Percentiles rank a stretch among this genome's conserved stretches.
Evolutionary conservation across 2,329 filamentous ascomycete species (phyloP).

Genomic region (Stachybotrys chartarum): DNA sequence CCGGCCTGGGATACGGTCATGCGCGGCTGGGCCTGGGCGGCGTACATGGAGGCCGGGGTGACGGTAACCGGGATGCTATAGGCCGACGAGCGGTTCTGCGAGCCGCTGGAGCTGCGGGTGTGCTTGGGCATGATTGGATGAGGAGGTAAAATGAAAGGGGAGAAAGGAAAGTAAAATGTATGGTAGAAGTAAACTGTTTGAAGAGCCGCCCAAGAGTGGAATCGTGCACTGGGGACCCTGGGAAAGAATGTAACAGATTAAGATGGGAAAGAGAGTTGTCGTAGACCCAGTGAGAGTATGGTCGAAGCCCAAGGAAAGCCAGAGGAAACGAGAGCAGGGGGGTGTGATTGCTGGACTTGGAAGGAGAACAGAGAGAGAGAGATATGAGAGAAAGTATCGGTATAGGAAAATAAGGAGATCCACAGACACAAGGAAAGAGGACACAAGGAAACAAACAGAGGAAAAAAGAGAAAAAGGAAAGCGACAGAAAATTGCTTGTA

Average conservation of each 20-base stretch:
- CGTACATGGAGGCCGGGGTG: constrained; percentile 32
- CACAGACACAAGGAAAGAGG: constrained; percentile 14
- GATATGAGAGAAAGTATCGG: constrained; percentile 6
- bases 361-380: constrained; percentile 6
- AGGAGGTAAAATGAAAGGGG: too few relatives aligned
- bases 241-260: constrained; percentile 9
- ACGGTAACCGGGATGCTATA: constrained; percentile 29
- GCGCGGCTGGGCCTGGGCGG: constrained; percentile 30
- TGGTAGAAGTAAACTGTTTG: constrained; percentile 7
- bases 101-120: constrained; percentile 29
- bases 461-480: constrained; percentile 14
- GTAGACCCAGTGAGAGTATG: too few relatives aligned
- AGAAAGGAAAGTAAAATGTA: constrained; percentile 4
- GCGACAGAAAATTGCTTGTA: constrained; percentile 7
- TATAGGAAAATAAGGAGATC: constrained; percentile 11
- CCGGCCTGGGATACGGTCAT: constrained; percentile 28
- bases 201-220: constrained; percentile 5
- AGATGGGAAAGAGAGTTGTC: too few relatives aligned
- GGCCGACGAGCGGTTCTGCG: constrained; percentile 22
- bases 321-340: too few relatives aligned
- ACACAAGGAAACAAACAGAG: constrained; percentile 19
- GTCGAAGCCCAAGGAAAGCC: too few relatives aligned
- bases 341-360: too few relatives aligned
- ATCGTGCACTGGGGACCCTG: constrained; percentile 1
- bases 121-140: constrained; percentile 41